A percentile compares a stretch with the other conserved stretches of the same genome.
Evolutionary conservation across 2,329 filamentous ascomycete species (phyloP).

Genomic region (Clonostachys rhizophaga): DNA sequence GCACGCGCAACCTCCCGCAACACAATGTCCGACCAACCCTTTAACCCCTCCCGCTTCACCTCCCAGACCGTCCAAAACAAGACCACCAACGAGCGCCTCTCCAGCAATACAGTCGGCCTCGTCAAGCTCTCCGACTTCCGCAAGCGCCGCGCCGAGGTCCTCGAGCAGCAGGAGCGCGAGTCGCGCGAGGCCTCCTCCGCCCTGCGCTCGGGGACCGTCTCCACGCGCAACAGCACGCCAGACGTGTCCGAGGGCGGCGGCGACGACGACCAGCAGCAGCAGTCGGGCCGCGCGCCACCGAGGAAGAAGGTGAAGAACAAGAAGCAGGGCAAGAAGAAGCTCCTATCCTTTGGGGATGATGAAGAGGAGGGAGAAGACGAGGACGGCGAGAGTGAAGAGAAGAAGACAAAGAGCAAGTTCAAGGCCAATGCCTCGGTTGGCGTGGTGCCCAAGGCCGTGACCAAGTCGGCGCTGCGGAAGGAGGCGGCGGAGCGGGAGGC

Average conservation of each 20-base stretch:
- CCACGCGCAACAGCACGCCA: background rate
- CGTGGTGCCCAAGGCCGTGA: conserved; percentile 62
- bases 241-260: background rate
- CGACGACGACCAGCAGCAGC: background rate
- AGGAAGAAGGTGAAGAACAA: conserved; percentile 32
- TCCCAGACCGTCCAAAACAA: conserved; percentile 62
- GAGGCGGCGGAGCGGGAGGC: conserved; percentile 78
- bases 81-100: conserved; percentile 76
- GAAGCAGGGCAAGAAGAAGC: conserved; percentile 29
- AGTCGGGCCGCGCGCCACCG: conserved; percentile 27
- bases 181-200: conserved; percentile 53
- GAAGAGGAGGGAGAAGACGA: conserved; percentile 13
- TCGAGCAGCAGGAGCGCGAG: conserved; percentile 85
- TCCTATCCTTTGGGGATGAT: conserved; percentile 61
- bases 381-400: conserved; percentile 2
- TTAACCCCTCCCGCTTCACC: conserved; percentile 58
- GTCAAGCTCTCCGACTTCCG: conserved; percentile 91
- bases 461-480: conserved; percentile 70
- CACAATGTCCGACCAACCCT: conserved; percentile 30
- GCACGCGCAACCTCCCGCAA: background rate
- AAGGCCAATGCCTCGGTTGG: conserved; percentile 57
- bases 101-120: conserved; percentile 83
- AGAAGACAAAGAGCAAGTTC: conserved; percentile 40
- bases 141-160: conserved; percentile 90
- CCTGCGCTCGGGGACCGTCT: conserved; percentile 13